These are phyloP conservation scores for Claviceps paspali DNA, from an alignment of 2,329 filamentous ascomycete genomes.

Conservation along the genomic window DNA sequence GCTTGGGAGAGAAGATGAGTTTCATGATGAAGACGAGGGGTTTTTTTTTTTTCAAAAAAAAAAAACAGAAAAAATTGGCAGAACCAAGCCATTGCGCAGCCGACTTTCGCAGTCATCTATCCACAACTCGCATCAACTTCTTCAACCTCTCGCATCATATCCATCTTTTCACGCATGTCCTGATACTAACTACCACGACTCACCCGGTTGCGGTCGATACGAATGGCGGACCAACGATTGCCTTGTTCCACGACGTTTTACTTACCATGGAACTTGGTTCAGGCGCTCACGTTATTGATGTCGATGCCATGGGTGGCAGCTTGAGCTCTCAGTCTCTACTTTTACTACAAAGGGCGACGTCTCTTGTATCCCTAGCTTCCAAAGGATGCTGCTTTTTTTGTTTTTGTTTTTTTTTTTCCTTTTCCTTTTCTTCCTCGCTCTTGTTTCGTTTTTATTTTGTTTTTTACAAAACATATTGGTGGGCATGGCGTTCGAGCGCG, in stretches of 20 bases:
- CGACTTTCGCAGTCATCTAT: background rate
- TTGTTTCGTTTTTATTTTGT: too few relatives aligned
- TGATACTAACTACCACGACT: background rate
- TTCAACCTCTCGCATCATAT: background rate
- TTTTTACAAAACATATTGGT: too few relatives aligned
- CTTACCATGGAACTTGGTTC: background rate
- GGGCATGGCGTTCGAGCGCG: background rate
- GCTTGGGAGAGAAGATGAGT: background rate
- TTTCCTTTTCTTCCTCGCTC: too few relatives aligned
- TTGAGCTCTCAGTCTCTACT: slow-evolving; percentile 13
- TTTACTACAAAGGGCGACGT: slow-evolving; percentile 8
- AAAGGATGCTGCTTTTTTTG: slow-evolving; percentile 7
- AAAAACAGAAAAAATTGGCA: too few relatives aligned
- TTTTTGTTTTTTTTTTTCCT: background rate
- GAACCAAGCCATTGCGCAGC: background rate
- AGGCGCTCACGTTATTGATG: background rate
- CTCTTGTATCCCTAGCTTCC: slow-evolving; percentile 5
- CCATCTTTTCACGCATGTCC: too few relatives aligned
- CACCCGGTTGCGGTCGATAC: background rate
- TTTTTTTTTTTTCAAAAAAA: background rate
- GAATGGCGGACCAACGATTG: background rate
- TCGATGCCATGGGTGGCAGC: background rate
- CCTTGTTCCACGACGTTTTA: background rate
- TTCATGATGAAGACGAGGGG: background rate
- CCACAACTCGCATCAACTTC: slow-evolving; percentile 2